These are phyloP conservation scores for Circinella minor DNA, from an alignment of 371 early-diverging fungal species.

Conservation along the genomic window DNA sequence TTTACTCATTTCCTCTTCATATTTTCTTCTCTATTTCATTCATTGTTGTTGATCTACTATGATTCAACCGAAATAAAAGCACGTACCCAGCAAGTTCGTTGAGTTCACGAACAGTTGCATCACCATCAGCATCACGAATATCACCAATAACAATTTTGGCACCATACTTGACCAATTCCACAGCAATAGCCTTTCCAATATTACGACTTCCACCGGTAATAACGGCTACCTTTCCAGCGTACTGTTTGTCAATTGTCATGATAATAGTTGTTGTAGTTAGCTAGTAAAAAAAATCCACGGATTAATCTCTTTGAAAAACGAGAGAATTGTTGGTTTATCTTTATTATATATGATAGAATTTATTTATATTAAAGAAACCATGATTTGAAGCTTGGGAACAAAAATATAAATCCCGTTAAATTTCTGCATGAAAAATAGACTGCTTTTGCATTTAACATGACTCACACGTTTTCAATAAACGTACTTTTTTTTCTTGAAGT, in stretches of 20 bases:
- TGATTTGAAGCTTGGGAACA: no score
- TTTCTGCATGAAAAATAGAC: no score
- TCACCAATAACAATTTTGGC: conserved; percentile 70
- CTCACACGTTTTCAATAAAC: no score
- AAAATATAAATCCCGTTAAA: no score
- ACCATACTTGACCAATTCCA: conserved; percentile 51
- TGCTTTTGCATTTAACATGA: no score
- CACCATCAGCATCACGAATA: conserved; percentile 50
- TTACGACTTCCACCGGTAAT: conserved; percentile 71
- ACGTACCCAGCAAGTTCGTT: conserved; percentile 20
- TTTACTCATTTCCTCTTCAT: no score
- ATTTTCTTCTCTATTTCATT: not conserved
- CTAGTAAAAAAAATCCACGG: not conserved
- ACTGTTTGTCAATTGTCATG: not conserved
- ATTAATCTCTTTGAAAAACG: not conserved
- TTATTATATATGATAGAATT: no score
- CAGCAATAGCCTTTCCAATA: conserved; percentile 64
- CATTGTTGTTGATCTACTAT: no score
- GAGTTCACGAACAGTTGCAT: conserved; percentile 36
- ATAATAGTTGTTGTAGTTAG: not conserved
- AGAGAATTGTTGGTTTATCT: not conserved
- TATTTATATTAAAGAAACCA: no score
- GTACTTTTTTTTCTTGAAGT: no score
- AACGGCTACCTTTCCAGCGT: conserved; percentile 32
- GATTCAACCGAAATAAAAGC: no score